These are phyloP conservation scores for Anthostomella pinea DNA, from an alignment of 2,329 filamentous ascomycete genomes.

Conservation along the genomic window DNA sequence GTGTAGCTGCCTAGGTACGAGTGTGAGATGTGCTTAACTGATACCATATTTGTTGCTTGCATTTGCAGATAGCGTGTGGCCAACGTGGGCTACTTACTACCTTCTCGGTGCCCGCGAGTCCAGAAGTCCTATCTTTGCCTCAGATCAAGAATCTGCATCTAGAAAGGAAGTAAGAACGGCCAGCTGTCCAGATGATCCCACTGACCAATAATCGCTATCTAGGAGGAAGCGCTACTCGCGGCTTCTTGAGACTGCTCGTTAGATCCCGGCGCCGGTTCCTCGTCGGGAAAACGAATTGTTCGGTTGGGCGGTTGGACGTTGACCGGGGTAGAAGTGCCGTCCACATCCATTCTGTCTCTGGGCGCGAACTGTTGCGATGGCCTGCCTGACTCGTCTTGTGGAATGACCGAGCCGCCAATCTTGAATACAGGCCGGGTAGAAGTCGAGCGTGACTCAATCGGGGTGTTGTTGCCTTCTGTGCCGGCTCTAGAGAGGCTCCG, in stretches of 20 bases:
- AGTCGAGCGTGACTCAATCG: constrained; percentile 16
- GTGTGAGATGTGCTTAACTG: no score
- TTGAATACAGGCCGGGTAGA: constrained; percentile 33
- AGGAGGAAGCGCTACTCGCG: constrained; percentile 1
- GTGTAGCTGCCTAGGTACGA: no score
- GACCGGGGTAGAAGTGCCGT: constrained; percentile 3
- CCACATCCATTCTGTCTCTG: constrained; percentile 1
- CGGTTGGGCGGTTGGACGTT: constrained; percentile 26
- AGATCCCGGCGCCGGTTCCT: constrained; percentile 14
- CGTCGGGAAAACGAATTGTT: constrained; percentile 46
- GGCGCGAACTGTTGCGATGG: background rate
- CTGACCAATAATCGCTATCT: no score
- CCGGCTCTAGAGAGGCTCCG: constrained; percentile 18
- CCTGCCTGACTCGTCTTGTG: constrained; percentile 6
- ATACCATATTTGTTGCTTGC: no score
- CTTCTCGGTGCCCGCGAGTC: constrained; percentile 3
- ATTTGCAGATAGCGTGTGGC: constrained; percentile 4
- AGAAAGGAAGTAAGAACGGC: no score
- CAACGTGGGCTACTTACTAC: constrained; percentile 7
- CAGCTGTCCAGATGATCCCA: no score
- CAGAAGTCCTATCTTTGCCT: no score
- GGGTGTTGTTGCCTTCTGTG: constrained; percentile 9
- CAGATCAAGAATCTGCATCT: no score
- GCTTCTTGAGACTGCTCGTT: constrained; percentile 3
- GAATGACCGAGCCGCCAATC: constrained; percentile 41